phyloP scores from a whole-genome alignment of 1,284 basidiomycete genomes.

The Heterobasidion annosum region DNA sequence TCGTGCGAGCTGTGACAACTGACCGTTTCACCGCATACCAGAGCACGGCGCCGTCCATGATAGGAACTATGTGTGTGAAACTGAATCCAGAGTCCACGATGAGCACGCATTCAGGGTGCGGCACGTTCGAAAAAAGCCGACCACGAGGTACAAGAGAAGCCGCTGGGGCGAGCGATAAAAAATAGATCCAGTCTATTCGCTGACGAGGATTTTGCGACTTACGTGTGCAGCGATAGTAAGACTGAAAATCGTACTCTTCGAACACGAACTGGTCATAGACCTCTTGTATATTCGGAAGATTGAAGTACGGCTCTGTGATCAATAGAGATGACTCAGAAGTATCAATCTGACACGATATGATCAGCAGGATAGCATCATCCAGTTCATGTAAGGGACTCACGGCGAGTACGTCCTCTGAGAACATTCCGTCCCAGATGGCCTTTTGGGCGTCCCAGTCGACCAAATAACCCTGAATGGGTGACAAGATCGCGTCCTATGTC shows the following conservation, averaged over 20 bases:
- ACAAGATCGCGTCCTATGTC: neutral
- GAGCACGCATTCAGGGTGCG: conserved; percentile 69
- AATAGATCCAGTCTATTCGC: conserved; percentile 3
- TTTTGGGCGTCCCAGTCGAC: conserved; percentile 92
- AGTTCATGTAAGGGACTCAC: conserved; percentile 32
- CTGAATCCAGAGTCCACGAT: conserved; percentile 90
- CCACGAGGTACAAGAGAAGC: conserved; percentile 73
- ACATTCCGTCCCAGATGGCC: conserved; percentile 82
- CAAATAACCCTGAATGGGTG: conserved; percentile 62
- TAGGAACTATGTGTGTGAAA: conserved; percentile 87
- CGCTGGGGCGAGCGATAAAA: conserved; percentile 34
- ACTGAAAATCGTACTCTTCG: conserved; percentile 90
- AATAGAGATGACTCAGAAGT: conserved; percentile 66
- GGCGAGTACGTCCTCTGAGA: conserved; percentile 60
- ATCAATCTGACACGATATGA: conserved; percentile 43
- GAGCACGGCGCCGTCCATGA: conserved; percentile 66
- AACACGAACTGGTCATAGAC: conserved; percentile 92
- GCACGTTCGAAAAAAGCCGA: conserved; percentile 41
- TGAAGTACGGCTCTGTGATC: conserved; percentile 91
- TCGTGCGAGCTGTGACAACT: conserved; percentile 10
- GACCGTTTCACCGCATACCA: conserved; percentile 80
- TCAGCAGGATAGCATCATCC: conserved; percentile 2
- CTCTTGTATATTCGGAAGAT: conserved; percentile 84
- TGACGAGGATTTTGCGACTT: conserved; percentile 24
- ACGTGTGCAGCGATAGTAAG: conserved; percentile 79